phyloP scores from a whole-genome alignment of 2,329 filamentous ascomycete species.

The Apiospora phragmitis region DNA sequence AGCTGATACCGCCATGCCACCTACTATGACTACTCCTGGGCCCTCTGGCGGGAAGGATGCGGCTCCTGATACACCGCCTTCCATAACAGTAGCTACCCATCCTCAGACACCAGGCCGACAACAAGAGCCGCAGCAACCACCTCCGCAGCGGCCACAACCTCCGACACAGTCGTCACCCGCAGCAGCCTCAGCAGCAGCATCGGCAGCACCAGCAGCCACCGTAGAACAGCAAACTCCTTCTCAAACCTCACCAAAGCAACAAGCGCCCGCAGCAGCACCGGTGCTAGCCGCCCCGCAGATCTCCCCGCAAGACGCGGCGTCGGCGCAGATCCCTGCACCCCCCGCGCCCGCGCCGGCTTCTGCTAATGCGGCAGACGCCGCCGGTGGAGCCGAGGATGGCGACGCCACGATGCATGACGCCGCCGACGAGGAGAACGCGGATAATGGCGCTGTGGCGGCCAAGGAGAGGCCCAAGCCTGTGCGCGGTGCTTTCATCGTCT shows the following conservation, averaged over 20 bases:
- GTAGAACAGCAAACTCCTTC: neutral
- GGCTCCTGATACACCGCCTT: slow-evolving; percentile 7
- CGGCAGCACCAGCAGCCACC: slow-evolving; percentile 6
- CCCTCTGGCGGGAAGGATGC: neutral
- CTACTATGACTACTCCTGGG: neutral
- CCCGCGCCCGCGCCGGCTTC: slow-evolving; percentile 11
- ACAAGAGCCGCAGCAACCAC: slow-evolving; percentile 10
- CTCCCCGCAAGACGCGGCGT: slow-evolving; percentile 25
- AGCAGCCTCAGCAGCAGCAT: neutral
- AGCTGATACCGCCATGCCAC: neutral
- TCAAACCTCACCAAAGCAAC: slow-evolving; percentile 10
- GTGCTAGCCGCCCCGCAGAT: slow-evolving; percentile 30
- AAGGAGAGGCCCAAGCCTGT: slow-evolving; percentile 24
- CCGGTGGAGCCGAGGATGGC: slow-evolving; percentile 1
- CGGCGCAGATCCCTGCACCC: slow-evolving; percentile 26
- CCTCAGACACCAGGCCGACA: slow-evolving; percentile 1
- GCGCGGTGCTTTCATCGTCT: slow-evolving; percentile 75
- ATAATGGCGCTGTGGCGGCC: neutral
- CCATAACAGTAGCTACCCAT: neutral
- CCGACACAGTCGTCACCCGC: neutral
- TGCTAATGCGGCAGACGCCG: neutral
- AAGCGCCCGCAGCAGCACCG: slow-evolving; percentile 13
- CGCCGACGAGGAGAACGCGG: neutral
- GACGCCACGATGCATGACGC: slow-evolving; percentile 13
- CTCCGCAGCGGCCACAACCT: slow-evolving; percentile 5